phyloP scores from a whole-genome alignment of 78 protist genomes.

The Tieghemostelium lacteum region DNA sequence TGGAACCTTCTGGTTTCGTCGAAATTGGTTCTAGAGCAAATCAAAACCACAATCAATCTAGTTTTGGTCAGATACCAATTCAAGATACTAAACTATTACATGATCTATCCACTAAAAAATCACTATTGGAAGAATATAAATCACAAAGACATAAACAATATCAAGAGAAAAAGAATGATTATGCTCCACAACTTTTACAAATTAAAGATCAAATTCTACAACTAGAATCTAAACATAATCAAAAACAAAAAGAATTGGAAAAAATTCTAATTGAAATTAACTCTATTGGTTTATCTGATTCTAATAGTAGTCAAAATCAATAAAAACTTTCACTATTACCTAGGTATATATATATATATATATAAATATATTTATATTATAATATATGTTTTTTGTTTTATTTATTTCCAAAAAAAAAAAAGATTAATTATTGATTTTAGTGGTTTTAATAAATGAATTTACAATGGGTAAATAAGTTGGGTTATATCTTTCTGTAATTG shows the following conservation, averaged over 20 bases:
- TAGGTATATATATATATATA: too few species aligned
- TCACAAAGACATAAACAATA: not conserved
- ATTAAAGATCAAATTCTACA: not conserved
- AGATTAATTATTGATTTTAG: not conserved
- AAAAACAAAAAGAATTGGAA: not conserved
- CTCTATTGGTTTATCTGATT: too few species aligned
- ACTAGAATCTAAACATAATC: not conserved
- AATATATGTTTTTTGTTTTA: too few species aligned
- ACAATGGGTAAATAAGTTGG: not conserved
- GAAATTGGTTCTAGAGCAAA: too few species aligned
- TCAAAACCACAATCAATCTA: constrained; percentile 10
- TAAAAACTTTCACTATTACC: too few species aligned
- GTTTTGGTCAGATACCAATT: constrained; percentile 58
- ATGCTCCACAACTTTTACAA: not conserved
- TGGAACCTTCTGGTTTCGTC: constrained; percentile 72
- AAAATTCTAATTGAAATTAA: too few species aligned
- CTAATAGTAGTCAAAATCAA: too few species aligned
- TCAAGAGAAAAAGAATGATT: not conserved
- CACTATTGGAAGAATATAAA: not conserved
- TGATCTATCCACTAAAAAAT: constrained; percentile 3
- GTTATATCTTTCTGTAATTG: constrained; percentile 17
- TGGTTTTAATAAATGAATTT: constrained; percentile 7
- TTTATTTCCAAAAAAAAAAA: too few species aligned
- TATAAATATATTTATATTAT: too few species aligned
- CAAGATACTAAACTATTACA: constrained; percentile 15